Conservation (phyloP, 371 early-diverging fungal genomes). For the Cokeromyces recurvatus region DNA sequence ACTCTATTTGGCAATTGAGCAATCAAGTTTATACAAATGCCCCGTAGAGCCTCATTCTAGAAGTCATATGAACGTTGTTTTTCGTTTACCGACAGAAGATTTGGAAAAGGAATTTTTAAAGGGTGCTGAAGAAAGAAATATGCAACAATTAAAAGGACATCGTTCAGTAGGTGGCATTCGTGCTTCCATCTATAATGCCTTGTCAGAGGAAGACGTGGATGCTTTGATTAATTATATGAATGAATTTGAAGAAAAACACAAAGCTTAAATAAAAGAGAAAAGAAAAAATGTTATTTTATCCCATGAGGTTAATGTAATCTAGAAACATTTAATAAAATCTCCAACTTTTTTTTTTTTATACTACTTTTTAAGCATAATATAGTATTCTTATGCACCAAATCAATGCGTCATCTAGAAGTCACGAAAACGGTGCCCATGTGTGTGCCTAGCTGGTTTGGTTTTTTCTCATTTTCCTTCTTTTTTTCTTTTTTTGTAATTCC, state of each 20-base stretch:
- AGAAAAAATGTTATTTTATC: no score
- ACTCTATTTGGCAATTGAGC: conserved; percentile 71
- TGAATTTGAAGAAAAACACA: conserved; percentile 66
- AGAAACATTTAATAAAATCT: no score
- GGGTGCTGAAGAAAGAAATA: conserved; percentile 69
- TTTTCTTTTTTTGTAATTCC: no score
- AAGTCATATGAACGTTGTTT: conserved; percentile 91
- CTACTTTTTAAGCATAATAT: no score
- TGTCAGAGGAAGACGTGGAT: conserved; percentile 79
- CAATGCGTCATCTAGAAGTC: no score
- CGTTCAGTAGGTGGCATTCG: conserved; percentile 93
- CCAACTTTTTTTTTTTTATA: no score
- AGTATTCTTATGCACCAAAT: no score
- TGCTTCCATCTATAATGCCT: conserved; percentile 92
- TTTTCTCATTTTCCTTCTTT: no score
- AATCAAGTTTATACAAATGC: conserved; percentile 59
- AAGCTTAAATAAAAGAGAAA: no score
- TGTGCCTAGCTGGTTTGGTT: no score
- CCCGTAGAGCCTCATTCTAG: conserved; percentile 65
- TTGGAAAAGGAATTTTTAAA: conserved; percentile 79
- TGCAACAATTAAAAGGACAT: conserved; percentile 93
- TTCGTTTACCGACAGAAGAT: conserved; percentile 64
- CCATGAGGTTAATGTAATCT: no score
- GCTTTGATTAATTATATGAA: conserved; percentile 71
- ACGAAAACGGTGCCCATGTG: no score